Evolutionary conservation across 495 filamentous ascomycete genomes (phyloP), one percentile per base, ranked within the genome.

Genomic region (Penicillium parvum): DNA sequence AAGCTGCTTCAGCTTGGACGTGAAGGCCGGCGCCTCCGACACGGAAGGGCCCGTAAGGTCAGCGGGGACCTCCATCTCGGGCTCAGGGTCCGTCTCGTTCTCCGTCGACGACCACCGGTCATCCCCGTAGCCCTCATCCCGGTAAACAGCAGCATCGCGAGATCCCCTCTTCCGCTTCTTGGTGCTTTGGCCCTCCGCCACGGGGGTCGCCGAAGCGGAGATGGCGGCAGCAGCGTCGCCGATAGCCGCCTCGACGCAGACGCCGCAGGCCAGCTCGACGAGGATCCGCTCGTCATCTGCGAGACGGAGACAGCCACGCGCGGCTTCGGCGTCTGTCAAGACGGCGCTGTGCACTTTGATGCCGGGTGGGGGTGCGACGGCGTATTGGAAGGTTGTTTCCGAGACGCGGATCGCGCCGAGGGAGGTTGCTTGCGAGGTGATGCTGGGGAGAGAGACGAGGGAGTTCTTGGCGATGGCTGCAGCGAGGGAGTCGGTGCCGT

Each of bases 201-300:
- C 59, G 40, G 47, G 27, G 17, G 26, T 22, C 38, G 33, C 39
- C 29, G 55, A 53, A 12, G 22, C 32, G n/a, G 51, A 29, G 18
- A 37, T 34, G 7, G 55, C 51, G 7, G 47, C 46, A 5, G 42
- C 43, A 9, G 58, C 58, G 45, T 65, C 61, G 40, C 68, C 69
- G 32, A 73, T 58, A n/a, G 65, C 77, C 16, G 74, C 71, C 34
- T 84, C 83, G 5, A 87, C 51, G 47, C 79, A 85, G 16, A 90
- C 88, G 0, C 90, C 90, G 57, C 92, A 91, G 14, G 86, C 80
- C 48, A 83, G 69, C 63, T 96, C 92, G 5, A 95, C 85, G 25
- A 91, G 64, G 47, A 91, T 61, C 23, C 84, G 66, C 61, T 90
- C 87, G 29, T 92, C 88, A 49, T 96, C 88, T 37, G 86, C 83